A percentile compares a stretch with the other conserved stretches of the same genome.
Evolutionary conservation across 2,329 filamentous ascomycete genomes (phyloP).

Genomic region (Aspergillus costaricaensis): DNA sequence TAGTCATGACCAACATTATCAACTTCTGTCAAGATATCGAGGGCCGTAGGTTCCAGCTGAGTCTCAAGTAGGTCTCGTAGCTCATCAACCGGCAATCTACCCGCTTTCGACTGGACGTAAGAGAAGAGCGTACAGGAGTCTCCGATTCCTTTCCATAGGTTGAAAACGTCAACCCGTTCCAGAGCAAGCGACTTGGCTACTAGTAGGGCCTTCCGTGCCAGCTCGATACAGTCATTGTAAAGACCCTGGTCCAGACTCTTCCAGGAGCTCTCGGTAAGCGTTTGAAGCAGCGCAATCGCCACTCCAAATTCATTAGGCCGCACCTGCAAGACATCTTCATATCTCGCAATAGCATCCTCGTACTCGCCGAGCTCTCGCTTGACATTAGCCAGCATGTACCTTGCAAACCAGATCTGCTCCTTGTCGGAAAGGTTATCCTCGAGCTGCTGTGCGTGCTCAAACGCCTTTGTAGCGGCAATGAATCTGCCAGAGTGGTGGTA

Average conservation of each 20-base stretch:
- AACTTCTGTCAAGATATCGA: conserved; percentile 65
- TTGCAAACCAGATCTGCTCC: conserved; percentile 87
- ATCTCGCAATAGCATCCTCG: conserved; percentile 76
- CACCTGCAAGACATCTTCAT: conserved; percentile 69
- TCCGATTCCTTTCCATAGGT: conserved; percentile 90
- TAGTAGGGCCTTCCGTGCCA: conserved; percentile 68
- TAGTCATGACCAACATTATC: conserved; percentile 62
- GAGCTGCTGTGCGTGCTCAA: conserved; percentile 78
- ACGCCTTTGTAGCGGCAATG: conserved; percentile 90
- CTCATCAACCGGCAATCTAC: conserved; percentile 61
- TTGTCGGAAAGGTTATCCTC: conserved; percentile 61
- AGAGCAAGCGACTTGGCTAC: conserved; percentile 65
- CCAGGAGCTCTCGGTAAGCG: conserved; percentile 78
- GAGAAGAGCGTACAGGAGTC: conserved; percentile 87
- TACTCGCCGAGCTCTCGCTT: conserved; percentile 89
- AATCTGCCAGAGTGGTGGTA: conserved; percentile 93
- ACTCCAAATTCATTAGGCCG: conserved; percentile 81
- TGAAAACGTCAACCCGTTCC: conserved; percentile 72
- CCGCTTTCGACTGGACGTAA: conserved; percentile 68
- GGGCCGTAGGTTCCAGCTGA: conserved; percentile 53
- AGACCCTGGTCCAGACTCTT: conserved; percentile 77
- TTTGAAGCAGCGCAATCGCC: conserved; percentile 82
- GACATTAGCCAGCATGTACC: conserved; percentile 95
- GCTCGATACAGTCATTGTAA: conserved; percentile 77
- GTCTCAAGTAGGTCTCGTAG: conserved; percentile 61